A percentile compares a stretch with the other conserved stretches of the same genome.
Evolutionary conservation across 2,329 filamentous ascomycete genomes (phyloP).

Genomic region (Seiridium unicorne): DNA sequence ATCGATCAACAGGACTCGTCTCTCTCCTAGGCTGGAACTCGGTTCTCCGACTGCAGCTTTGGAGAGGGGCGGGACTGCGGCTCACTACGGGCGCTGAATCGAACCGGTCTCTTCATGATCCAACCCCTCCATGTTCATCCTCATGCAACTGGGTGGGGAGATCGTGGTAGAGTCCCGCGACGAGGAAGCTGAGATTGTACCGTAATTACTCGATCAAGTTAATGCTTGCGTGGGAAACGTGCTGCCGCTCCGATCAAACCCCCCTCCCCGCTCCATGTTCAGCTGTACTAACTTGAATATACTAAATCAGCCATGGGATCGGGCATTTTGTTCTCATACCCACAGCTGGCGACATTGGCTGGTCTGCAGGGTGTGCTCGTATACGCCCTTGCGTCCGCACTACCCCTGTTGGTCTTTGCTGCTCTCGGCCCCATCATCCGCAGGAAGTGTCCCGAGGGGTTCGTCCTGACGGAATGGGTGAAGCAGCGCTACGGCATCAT

Average conservation of each 20-base stretch:
- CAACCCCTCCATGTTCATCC: slow-evolving; percentile 39
- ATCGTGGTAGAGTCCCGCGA: slow-evolving; percentile 26
- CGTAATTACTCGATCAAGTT: slow-evolving; percentile 97
- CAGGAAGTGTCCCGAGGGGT: slow-evolving; percentile 77
- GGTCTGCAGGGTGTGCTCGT: slow-evolving; percentile 77
- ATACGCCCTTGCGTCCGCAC: slow-evolving; percentile 70
- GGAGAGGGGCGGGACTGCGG: slow-evolving; percentile 45
- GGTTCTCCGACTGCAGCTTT: slow-evolving; percentile 4
- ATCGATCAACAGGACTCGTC: slow-evolving; percentile 33
- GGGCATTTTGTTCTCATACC: slow-evolving; percentile 80
- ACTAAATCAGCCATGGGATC: slow-evolving; percentile 74
- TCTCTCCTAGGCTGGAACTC: slow-evolving; percentile 9
- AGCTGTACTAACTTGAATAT: slow-evolving; percentile 32
- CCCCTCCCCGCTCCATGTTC: slow-evolving; percentile 20
- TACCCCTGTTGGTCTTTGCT: slow-evolving; percentile 74
- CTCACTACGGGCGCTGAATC: slow-evolving; percentile 86
- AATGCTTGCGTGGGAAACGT: slow-evolving; percentile 99
- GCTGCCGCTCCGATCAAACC: slow-evolving; percentile 71
- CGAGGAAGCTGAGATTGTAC: slow-evolving; percentile 89
- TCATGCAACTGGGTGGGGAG: slow-evolving; percentile 16
- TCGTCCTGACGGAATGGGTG: slow-evolving; percentile 83
- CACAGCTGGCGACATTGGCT: slow-evolving; percentile 74
- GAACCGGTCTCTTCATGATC: slow-evolving; percentile 45
- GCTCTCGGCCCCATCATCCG: slow-evolving; percentile 75
- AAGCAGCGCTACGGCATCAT: slow-evolving; percentile 72